phyloP scores from a whole-genome alignment of 2,329 filamentous ascomycete genomes.

The Cercospora sp. region DNA sequence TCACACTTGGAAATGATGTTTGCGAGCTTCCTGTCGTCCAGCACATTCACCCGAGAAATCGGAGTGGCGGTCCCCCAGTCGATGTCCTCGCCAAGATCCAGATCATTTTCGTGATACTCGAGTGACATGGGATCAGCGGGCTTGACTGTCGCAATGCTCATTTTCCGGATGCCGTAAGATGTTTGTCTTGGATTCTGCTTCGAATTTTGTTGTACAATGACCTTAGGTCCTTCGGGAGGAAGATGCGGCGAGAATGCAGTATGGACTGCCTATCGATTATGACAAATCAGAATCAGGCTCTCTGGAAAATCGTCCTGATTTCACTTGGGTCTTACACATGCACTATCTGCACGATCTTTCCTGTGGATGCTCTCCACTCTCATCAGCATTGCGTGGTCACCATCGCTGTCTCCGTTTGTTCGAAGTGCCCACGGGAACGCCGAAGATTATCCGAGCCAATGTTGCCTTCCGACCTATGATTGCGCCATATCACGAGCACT shows the following conservation, averaged over 20 bases:
- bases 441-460: slow-evolving; percentile 11
- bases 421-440: not conserved
- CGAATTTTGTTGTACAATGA: not conserved
- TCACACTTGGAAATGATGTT: slow-evolving; percentile 17
- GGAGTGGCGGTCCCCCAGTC: slow-evolving; percentile 28
- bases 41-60: slow-evolving; percentile 19
- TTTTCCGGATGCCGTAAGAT: not conserved
- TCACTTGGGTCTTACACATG: not conserved
- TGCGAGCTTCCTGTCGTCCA: slow-evolving; percentile 21
- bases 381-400: not conserved
- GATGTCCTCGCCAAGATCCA: slow-evolving; percentile 19
- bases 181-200: not conserved
- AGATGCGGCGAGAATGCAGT: not conserved
- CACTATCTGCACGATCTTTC: not conserved
- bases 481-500: slow-evolving; percentile 11
- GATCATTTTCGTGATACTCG: slow-evolving; percentile 3
- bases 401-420: not conserved
- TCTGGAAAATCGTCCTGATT: not conserved
- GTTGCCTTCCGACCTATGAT: slow-evolving; percentile 9
- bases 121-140: slow-evolving; percentile 9
- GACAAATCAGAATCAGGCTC: not conserved
- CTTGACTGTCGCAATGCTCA: slow-evolving; percentile 18
- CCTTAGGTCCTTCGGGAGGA: not conserved
- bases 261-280: not conserved
- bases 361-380: not conserved